phyloP scores from a whole-genome alignment of 768 basidiomycete genomes.

The Kondoa subrosea region DNA sequence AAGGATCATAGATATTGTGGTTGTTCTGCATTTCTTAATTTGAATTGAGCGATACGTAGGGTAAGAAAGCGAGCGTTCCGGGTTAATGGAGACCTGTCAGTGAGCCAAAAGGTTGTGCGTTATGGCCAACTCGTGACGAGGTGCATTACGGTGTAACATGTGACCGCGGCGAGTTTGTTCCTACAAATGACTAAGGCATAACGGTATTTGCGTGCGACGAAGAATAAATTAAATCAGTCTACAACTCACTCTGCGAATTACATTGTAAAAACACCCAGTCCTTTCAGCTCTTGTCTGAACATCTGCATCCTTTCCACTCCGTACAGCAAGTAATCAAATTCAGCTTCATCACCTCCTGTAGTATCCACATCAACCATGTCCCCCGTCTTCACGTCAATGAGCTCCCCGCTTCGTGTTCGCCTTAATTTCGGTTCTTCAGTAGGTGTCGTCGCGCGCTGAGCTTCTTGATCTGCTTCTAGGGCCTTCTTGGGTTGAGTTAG shows the following conservation, averaged over 20 bases:
- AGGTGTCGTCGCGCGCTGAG: background rate
- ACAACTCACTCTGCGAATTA: too few relatives aligned
- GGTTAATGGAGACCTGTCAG: too few relatives aligned
- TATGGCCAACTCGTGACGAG: too few relatives aligned
- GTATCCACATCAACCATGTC: slow-evolving; percentile 31
- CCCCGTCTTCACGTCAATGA: slow-evolving; percentile 8
- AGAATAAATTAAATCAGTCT: too few relatives aligned
- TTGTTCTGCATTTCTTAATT: slow-evolving; percentile 12
- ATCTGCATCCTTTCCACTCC: slow-evolving; percentile 38
- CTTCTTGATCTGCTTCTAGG: background rate
- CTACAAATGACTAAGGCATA: too few relatives aligned
- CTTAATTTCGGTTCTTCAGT: background rate
- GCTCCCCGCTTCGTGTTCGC: slow-evolving; percentile 7
- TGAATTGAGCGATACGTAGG: background rate
- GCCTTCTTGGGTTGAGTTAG: slow-evolving; percentile 12
- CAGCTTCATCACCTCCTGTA: slow-evolving; percentile 32
- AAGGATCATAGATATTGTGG: slow-evolving; percentile 31
- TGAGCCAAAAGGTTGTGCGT: too few relatives aligned
- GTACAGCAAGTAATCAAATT: slow-evolving; percentile 82
- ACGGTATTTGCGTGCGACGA: too few relatives aligned
- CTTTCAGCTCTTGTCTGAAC: slow-evolving; percentile 34
- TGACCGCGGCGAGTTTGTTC: too few relatives aligned
- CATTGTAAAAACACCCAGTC: slow-evolving; percentile 33
- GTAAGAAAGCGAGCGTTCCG: too few relatives aligned
- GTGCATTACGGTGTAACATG: too few relatives aligned